Base-by-base conservation (phyloP, 2,329 filamentous ascomycete genomes). In the Sarocladiaceae sp. region DNA sequence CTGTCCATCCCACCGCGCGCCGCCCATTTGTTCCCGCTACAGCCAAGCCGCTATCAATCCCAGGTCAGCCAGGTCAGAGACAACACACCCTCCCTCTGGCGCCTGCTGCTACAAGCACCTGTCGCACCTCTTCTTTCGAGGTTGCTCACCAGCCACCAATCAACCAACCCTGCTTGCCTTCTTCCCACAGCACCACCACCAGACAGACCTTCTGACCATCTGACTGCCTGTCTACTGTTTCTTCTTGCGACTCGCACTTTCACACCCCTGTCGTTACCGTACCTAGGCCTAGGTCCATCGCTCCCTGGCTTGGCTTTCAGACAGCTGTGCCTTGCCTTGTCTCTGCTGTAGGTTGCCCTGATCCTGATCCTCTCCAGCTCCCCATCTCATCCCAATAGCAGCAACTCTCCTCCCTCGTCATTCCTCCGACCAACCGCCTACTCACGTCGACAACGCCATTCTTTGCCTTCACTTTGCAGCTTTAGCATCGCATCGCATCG, bases 161-260 rank as follows among this genome's bases (percentile, higher is more conserved):
- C 44, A 46, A 48, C 47, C 40, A 50, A 36, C 54, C 54, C 42
- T 54, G 51, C 46, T 17, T 18, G 26, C 48, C 51, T 51, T 53
- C 51, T 54, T 55, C 55, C 52, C 53, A 54, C 55, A 55, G 7
- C 40, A 44, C 11, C 40, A 26, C 10, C 40, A 28, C 20, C 40
- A n/a, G 40, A 44, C 23, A 17, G 10, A 26, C 22, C 10, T 8
- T n/a, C 40, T 44, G 20, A 22, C 37, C 18, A 7, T 40, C 37
- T 37, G 18, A 10, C 37, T 40, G 37, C 23, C 12, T 37, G 8
- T n/a, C 33, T 8, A 36, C 33, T 36, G 8, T 44, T 23, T 44
- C 40, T 26, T 6, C 40, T n/a, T 44, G 10, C 17, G 10, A 20
- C 37, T 44, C 20, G 7, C 37, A 15, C 40, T 22, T 23, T 17